These are phyloP conservation scores for Colletotrichum lupini DNA, from an alignment of 2,329 filamentous ascomycete species.

Conservation along the genomic window DNA sequence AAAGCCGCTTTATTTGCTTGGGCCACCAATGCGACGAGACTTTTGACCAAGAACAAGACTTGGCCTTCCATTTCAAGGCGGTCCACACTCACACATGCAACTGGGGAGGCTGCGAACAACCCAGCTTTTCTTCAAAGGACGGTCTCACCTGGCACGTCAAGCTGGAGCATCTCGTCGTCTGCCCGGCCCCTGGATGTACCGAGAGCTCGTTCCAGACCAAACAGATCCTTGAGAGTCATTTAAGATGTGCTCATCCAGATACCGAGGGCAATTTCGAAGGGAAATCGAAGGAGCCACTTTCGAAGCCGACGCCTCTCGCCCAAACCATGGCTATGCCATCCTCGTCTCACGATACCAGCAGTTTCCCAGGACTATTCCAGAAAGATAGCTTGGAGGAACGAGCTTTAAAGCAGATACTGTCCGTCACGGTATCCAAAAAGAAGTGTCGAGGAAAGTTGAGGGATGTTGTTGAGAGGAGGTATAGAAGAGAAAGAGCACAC, in stretches of 20 bases:
- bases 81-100: slow-evolving; percentile 49
- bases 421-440: slow-evolving; percentile 47
- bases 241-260: slow-evolving; percentile 48
- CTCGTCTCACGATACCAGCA: not conserved
- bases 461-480: slow-evolving; percentile 47
- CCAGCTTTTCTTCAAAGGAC: slow-evolving; percentile 49
- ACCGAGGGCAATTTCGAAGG: slow-evolving; percentile 19
- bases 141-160: slow-evolving; percentile 57
- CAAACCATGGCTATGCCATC: not conserved
- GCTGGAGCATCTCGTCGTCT: slow-evolving; percentile 54
- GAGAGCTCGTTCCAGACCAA: slow-evolving; percentile 48
- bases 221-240: slow-evolving; percentile 50
- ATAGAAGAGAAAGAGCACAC: slow-evolving; percentile 44
- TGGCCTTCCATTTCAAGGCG: slow-evolving; percentile 41
- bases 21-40: slow-evolving; percentile 41
- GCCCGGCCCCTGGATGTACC: slow-evolving; percentile 51
- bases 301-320: slow-evolving; percentile 1
- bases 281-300: slow-evolving; percentile 34
- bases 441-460: slow-evolving; percentile 50
- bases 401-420: slow-evolving; percentile 37
- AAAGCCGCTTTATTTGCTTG: slow-evolving; percentile 41
- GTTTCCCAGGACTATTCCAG: not conserved
- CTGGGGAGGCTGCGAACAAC: slow-evolving; percentile 51
- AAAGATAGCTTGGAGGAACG: slow-evolving; percentile 36
- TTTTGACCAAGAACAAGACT: slow-evolving; percentile 40